Evolutionary conservation across 257 asterid genomes (phyloP).

Genomic region (Linaria vulgaris): DNA sequence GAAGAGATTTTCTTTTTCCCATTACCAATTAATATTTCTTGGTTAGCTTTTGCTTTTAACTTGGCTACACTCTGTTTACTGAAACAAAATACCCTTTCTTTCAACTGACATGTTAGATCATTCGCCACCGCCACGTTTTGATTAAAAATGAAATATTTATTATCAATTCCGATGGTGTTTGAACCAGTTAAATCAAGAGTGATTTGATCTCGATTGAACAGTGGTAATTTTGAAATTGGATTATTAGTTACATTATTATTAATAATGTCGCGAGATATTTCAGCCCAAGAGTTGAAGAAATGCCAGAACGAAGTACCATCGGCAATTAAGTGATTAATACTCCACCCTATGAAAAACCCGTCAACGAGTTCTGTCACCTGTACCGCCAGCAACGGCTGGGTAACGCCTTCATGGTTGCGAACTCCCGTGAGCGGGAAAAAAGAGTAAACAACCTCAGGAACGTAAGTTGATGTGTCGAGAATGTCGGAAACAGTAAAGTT

Average conservation of each 20-base stretch:
- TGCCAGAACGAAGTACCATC: slow-evolving; percentile 46
- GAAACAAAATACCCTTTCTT: slow-evolving; percentile 31
- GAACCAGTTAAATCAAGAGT: slow-evolving; percentile 24
- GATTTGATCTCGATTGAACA: slow-evolving; percentile 24
- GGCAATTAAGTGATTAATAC: slow-evolving; percentile 31
- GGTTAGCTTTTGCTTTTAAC: slow-evolving; percentile 35
- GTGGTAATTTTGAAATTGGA: slow-evolving; percentile 24
- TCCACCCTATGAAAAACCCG: slow-evolving; percentile 42
- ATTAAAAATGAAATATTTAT: slow-evolving; percentile 5
- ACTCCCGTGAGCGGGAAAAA: slow-evolving; percentile 36
- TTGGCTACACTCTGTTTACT: slow-evolving; percentile 12
- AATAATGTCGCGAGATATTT: slow-evolving; percentile 32
- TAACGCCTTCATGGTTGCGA: slow-evolving; percentile 32
- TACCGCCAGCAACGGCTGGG: slow-evolving; percentile 37
- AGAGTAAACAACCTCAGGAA: slow-evolving; percentile 25
- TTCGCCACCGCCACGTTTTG: not conserved
- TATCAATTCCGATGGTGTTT: not conserved
- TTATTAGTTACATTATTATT: too few relatives aligned
- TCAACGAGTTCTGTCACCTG: slow-evolving; percentile 42
- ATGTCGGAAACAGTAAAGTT: slow-evolving; percentile 30
- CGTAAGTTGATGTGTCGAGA: slow-evolving; percentile 18
- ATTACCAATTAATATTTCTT: slow-evolving; percentile 13
- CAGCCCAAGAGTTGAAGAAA: slow-evolving; percentile 45
- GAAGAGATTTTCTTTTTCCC: slow-evolving; percentile 35
- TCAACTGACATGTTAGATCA: not conserved